These are phyloP conservation scores for Phytophthora sansomeana DNA, from an alignment of 352 stramenopile genomes.

Conservation along the genomic window DNA sequence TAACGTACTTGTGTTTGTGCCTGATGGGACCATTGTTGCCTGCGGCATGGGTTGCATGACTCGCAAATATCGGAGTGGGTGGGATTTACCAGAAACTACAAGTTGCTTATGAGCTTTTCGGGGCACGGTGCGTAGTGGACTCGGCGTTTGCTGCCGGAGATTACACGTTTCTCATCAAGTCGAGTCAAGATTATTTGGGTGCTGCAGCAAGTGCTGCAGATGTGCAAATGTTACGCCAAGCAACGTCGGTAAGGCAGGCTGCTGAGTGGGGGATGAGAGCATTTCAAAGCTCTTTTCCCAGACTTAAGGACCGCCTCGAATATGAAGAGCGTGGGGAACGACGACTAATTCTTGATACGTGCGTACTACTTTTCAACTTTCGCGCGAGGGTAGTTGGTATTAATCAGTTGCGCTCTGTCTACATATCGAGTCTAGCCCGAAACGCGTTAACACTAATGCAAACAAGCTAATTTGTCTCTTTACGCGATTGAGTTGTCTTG, in stretches of 20 bases:
- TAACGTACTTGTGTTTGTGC: constrained; percentile 40
- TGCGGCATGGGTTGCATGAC: constrained; percentile 47
- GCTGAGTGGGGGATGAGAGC: constrained; percentile 23
- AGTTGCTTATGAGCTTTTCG: not conserved
- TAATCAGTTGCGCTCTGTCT: constrained; percentile 12
- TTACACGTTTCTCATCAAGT: constrained; percentile 10
- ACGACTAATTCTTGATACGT: constrained; percentile 15
- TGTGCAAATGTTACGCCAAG: constrained; percentile 1
- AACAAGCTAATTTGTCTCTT: constrained; percentile 2
- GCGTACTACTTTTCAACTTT: constrained; percentile 19
- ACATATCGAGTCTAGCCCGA: not conserved
- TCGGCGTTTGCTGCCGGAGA: constrained; percentile 15
- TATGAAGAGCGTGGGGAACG: constrained; percentile 19
- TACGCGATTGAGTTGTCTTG: not conserved
- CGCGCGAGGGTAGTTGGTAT: constrained; percentile 11
- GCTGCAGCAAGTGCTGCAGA: not conserved
- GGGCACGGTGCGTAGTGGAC: constrained; percentile 13
- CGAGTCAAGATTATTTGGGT: not conserved
- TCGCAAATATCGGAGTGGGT: constrained; percentile 15
- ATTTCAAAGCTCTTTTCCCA: constrained; percentile 8
- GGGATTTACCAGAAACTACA: constrained; percentile 9
- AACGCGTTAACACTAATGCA: not conserved
- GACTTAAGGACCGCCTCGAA: constrained; percentile 15
- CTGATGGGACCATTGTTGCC: constrained; percentile 38
- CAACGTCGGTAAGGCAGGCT: constrained; percentile 5